phyloP scores from a whole-genome alignment of 192 early-diverging fungal species.

The Phycomyces nitens region DNA sequence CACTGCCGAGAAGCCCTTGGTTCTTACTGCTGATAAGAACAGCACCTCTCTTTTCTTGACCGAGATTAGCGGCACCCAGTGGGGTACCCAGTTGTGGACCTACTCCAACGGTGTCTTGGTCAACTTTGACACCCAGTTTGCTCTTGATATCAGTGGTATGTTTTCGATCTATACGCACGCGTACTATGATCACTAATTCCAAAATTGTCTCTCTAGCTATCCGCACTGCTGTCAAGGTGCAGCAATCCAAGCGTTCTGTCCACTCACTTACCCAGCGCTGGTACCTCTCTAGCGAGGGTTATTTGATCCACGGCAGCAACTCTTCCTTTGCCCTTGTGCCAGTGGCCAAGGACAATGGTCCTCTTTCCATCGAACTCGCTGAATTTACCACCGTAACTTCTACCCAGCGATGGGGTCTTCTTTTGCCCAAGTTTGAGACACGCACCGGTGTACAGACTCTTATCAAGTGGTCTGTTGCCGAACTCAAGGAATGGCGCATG shows the following conservation, averaged over 20 bases:
- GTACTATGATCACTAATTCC: no score
- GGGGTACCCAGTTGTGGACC: constrained; percentile 30
- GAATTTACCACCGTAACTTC: not conserved
- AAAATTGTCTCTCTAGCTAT: not conserved
- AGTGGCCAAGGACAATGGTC: not conserved
- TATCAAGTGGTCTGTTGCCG: constrained; percentile 12
- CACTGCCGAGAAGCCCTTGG: constrained; percentile 4
- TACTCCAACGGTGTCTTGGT: constrained; percentile 20
- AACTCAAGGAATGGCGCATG: constrained; percentile 17
- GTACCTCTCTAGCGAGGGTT: constrained; percentile 18
- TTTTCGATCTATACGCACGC: no score
- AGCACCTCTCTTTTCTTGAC: not conserved
- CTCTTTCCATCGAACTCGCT: not conserved
- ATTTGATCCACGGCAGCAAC: constrained; percentile 2
- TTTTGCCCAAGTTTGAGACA: constrained; percentile 12
- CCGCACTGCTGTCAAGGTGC: not conserved
- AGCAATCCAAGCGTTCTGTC: not conserved
- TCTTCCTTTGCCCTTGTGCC: constrained; percentile 8
- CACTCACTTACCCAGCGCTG: constrained; percentile 11
- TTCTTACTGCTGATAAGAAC: constrained; percentile 17
- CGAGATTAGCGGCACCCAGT: not conserved
- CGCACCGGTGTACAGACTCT: constrained; percentile 12
- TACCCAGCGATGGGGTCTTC: constrained; percentile 24
- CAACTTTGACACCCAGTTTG: constrained; percentile 23
- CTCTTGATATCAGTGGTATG: constrained; percentile 13